A percentile compares a stretch with the other conserved stretches of the same genome.
Evolutionary conservation across 768 basidiomycete genomes (phyloP).

Genomic region (Suillus placidus): DNA sequence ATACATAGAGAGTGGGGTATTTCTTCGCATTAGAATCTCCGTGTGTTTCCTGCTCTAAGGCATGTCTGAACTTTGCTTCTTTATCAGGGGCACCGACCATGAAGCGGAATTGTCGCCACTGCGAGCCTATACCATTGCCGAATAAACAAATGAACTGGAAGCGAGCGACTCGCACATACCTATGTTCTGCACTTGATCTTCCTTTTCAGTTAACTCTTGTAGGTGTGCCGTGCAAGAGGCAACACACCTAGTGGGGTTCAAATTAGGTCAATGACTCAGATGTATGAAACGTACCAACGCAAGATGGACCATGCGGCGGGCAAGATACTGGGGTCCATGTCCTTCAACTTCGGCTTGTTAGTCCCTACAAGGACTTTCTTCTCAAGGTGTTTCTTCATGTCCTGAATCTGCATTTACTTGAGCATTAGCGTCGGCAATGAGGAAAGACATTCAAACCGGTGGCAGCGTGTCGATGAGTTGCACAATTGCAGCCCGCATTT

Average conservation of each 20-base stretch:
- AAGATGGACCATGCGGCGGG: slow-evolving; percentile 69
- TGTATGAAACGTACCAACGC: slow-evolving; percentile 49
- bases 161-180: slow-evolving; percentile 36
- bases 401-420: slow-evolving; percentile 42
- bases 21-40: slow-evolving; percentile 41
- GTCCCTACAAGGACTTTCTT: slow-evolving; percentile 53
- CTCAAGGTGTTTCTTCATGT: slow-evolving; percentile 61
- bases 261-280: not conserved
- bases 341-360: slow-evolving; percentile 54
- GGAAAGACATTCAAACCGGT: slow-evolving; percentile 38
- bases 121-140: slow-evolving; percentile 35
- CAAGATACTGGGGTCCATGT: slow-evolving; percentile 49
- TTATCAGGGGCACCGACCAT: slow-evolving; percentile 73
- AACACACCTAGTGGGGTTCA: slow-evolving; percentile 50
- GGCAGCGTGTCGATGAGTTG: slow-evolving; percentile 51
- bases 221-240: slow-evolving; percentile 74
- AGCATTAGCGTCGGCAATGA: not conserved
- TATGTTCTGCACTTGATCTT: slow-evolving; percentile 57
- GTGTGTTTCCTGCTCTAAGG: slow-evolving; percentile 42
- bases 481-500: slow-evolving; percentile 52
- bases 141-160: not conserved
- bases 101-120: slow-evolving; percentile 68
- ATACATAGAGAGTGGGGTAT: slow-evolving; percentile 32
- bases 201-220: slow-evolving; percentile 58
- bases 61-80: slow-evolving; percentile 62